Percentiles rank a stretch among this genome's conserved stretches.
These are phyloP conservation scores for Colletotrichum viniferum DNA, from an alignment of 2,329 filamentous ascomycete genomes.

Conservation along the genomic window DNA sequence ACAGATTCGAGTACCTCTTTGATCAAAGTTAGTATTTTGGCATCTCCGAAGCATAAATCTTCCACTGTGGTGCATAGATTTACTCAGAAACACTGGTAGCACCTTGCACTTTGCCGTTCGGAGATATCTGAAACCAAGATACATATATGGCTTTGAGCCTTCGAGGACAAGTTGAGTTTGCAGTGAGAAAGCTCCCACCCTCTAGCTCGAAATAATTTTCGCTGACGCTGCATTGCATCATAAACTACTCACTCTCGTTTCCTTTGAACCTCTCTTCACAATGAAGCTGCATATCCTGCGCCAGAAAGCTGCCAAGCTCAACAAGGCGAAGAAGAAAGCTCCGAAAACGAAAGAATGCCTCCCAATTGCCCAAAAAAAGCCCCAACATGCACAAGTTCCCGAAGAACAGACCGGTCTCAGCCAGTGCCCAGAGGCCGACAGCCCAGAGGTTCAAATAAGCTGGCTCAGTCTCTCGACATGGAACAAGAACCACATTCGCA, in stretches of 20 bases:
- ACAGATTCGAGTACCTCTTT: too few species aligned
- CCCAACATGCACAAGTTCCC: neutral
- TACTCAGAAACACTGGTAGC: neutral
- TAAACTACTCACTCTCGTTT: neutral
- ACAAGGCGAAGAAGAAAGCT: neutral
- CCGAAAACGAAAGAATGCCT: neutral
- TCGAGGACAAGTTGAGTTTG: too few species aligned
- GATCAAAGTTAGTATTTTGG: too few species aligned
- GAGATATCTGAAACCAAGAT: neutral
- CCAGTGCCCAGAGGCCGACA: neutral
- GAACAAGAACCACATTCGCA: neutral
- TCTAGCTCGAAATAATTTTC: too few species aligned
- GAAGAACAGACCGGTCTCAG: accelerated
- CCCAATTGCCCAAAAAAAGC: neutral
- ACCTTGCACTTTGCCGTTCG: neutral
- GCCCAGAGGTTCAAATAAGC: neutral
- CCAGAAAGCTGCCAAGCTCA: neutral
- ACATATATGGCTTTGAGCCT: neutral
- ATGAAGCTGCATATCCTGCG: neutral
- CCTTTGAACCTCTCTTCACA: neutral
- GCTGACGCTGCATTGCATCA: neutral
- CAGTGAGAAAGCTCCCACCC: too few species aligned
- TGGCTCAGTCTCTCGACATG: neutral
- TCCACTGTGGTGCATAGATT: neutral
- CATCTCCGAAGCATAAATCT: too few species aligned